Evolutionary conservation across 2,329 filamentous ascomycete species (phyloP), one percentile per base, ranked within the genome.

Genomic region (Colletotrichum echinochloae): DNA sequence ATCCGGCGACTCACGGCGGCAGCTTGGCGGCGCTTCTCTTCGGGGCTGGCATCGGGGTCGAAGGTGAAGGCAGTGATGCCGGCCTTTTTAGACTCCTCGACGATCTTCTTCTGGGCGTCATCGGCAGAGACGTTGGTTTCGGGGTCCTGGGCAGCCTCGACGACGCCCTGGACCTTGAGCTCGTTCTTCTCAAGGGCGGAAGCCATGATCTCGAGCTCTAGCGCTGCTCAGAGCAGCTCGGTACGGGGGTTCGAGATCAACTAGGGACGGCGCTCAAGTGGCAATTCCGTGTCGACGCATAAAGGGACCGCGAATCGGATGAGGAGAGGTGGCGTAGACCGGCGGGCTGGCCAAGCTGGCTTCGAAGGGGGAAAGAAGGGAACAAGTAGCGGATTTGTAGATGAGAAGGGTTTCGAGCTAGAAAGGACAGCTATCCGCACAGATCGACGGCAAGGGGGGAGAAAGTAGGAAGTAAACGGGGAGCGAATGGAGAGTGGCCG

Each of bases 11-110:
- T 76, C 86, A 97, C 94, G 78, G 91, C 88, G 86, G 88, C 86
- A 28, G 92, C 91, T 79, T 95, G 93, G 39, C 91, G 91, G 72
- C 88, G 91, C 85, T 99, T 99, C 81, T 97, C 87, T 79, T 94
- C 93, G 0, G 92, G 87, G 52, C 87, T 91, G 51, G 94, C 95
- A 84, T 97, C 83, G 0, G 96, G 94, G 78, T 99, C 88, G 83
- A 98, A 99, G 72, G 91, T 89, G 79, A 93, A 96, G 73, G 94
- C 95, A 37, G 91, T 84, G 30, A 92, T 89, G 51, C 96, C 96
- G 16, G 92, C 93, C 76, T 92, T 91, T 77, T 87, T 89, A 74
- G 93, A 94, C 80, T 97, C 91, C 64, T 93, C 85, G 33, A 97
- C 86, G 59, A 98, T 87, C 76, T 89, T 88, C 74, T 88, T 86